Evolutionary conservation across 176 grass and related monocot species (phyloP).

Genomic region (Rhipidocladum racemiflorum): DNA sequence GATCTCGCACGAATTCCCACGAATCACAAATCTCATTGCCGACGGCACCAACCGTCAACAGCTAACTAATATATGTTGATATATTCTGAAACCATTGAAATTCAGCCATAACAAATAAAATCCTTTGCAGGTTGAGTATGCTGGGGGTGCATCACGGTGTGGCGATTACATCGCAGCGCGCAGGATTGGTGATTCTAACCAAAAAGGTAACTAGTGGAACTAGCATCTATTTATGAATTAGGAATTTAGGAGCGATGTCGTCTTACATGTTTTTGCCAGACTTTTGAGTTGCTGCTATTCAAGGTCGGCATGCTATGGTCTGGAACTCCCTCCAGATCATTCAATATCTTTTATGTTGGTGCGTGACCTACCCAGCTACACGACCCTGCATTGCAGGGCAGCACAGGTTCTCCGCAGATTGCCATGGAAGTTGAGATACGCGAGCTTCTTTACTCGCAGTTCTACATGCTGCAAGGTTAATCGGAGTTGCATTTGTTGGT

Average conservation of each 20-base stretch:
- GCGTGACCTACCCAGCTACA: neutral
- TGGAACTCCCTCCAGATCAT: neutral
- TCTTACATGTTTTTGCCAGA: neutral
- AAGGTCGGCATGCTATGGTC: neutral
- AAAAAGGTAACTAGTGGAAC: slow-evolving; percentile 56
- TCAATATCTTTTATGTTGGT: neutral
- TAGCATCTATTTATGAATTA: neutral
- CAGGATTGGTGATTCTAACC: slow-evolving; percentile 76
- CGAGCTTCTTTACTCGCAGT: too few relatives aligned
- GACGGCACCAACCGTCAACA: too few relatives aligned
- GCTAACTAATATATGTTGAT: slow-evolving; percentile 15
- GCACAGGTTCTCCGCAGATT: too few relatives aligned
- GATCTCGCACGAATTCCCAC: too few relatives aligned
- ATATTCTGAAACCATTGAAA: neutral
- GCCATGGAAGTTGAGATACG: too few relatives aligned
- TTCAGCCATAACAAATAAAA: neutral
- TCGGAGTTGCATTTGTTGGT: too few relatives aligned
- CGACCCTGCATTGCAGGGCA: too few relatives aligned
- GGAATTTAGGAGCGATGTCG: too few relatives aligned
- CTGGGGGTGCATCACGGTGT: slow-evolving; percentile 74
- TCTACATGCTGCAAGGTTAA: too few relatives aligned
- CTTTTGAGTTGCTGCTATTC: neutral
- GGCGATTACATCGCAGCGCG: slow-evolving; percentile 78
- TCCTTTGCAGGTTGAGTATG: slow-evolving; percentile 75
- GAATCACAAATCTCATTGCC: too few relatives aligned